Conservation (phyloP, 2,329 filamentous ascomycete genomes). For the Septoria linicola region DNA sequence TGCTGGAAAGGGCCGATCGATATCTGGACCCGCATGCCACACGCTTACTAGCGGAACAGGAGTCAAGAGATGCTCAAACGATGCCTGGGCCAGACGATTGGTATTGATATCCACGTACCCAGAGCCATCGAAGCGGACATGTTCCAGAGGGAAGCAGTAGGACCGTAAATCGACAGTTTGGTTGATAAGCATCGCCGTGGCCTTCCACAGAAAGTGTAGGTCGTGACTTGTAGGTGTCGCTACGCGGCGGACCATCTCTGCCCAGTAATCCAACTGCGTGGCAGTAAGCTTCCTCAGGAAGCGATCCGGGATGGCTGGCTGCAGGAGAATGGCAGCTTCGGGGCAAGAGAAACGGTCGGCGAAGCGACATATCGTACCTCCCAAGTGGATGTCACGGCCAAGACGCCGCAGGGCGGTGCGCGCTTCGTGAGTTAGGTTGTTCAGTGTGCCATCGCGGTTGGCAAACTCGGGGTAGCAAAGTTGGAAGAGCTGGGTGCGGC, state of each 20-base stretch:
- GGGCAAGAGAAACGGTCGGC: neutral
- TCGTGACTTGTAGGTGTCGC: neutral
- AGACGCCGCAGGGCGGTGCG: neutral
- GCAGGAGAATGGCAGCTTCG: neutral
- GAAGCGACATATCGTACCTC: neutral
- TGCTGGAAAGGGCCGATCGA: too few species aligned
- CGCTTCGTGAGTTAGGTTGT: neutral
- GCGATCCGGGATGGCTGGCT: neutral
- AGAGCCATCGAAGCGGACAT: too few species aligned
- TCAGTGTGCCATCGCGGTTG: neutral
- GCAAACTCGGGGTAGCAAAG: neutral
- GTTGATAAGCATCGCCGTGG: neutral
- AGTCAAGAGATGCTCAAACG: too few species aligned
- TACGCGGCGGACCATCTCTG: neutral
- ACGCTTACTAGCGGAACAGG: too few species aligned
- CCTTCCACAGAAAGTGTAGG: neutral
- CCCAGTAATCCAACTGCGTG: neutral
- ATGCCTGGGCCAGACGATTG: too few species aligned
- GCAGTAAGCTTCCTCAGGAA: neutral
- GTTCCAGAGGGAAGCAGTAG: too few species aligned
- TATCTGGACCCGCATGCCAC: too few species aligned
- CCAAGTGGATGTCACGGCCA: neutral
- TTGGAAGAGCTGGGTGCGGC: neutral
- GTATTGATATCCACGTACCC: too few species aligned
- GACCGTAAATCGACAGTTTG: neutral